Conservation (phyloP, 345 rosid genomes). For the Gynandropsis gynandra region DNA sequence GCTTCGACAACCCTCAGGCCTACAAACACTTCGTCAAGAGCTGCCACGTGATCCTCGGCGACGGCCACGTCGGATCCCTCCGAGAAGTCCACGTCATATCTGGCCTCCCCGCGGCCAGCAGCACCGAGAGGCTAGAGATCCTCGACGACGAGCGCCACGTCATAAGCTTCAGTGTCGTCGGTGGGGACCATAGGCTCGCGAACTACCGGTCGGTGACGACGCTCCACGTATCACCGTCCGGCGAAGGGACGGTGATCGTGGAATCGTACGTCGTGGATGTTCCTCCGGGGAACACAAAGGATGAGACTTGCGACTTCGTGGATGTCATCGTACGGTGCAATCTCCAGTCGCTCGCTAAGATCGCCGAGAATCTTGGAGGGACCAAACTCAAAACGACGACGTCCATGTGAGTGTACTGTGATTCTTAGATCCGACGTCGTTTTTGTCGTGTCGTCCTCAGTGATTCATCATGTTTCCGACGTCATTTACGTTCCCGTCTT, state of each 20-base stretch:
- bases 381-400: slow-evolving; percentile 17
- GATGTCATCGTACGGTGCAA: slow-evolving; percentile 78
- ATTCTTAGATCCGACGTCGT: slow-evolving; percentile 20
- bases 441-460: slow-evolving; percentile 23
- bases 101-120: slow-evolving; percentile 55
- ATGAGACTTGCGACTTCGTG: slow-evolving; percentile 65
- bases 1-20: slow-evolving; percentile 66
- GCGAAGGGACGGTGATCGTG: slow-evolving; percentile 60
- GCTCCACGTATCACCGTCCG: slow-evolving; percentile 43
- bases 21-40: slow-evolving; percentile 69
- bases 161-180: slow-evolving; percentile 55
- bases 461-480: slow-evolving; percentile 27
- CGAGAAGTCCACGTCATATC: slow-evolving; percentile 58
- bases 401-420: slow-evolving; percentile 16
- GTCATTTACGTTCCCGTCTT: background rate
- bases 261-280: slow-evolving; percentile 86
- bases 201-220: slow-evolving; percentile 68
- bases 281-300: slow-evolving; percentile 69
- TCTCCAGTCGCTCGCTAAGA: slow-evolving; percentile 68
- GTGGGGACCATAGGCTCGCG: slow-evolving; percentile 55
- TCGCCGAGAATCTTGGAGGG: slow-evolving; percentile 40
- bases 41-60: slow-evolving; percentile 54
- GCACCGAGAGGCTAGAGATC: slow-evolving; percentile 58
- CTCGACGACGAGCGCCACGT: slow-evolving; percentile 65
- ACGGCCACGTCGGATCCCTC: slow-evolving; percentile 52